These are phyloP conservation scores for Microstegium vimineum DNA, from an alignment of 176 grass and related monocot genomes.

Conservation along the genomic window DNA sequence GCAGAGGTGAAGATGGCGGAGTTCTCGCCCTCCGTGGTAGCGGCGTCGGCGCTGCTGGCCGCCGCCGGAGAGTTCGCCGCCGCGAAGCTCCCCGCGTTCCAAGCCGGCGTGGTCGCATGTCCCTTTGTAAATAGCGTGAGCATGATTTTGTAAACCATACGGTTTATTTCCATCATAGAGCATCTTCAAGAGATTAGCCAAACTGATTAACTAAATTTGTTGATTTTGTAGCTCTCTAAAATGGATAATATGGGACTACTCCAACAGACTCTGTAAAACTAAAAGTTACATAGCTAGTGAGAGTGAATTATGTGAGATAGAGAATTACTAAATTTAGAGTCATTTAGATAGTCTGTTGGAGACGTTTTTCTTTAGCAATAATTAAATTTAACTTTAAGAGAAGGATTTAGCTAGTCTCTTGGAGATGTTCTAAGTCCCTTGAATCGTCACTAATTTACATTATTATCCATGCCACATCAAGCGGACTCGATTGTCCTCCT, in stretches of 20 bases:
- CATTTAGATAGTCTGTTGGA: too few relatives aligned
- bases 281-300: too few relatives aligned
- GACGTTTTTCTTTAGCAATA: too few relatives aligned
- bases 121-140: constrained; percentile 94
- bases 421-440: not conserved
- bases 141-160: not conserved
- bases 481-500: not conserved
- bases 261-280: too few relatives aligned
- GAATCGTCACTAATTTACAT: constrained; percentile 6
- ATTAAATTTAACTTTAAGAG: too few relatives aligned
- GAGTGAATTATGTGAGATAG: too few relatives aligned
- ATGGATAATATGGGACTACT: too few relatives aligned
- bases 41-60: constrained; percentile 57
- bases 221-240: too few relatives aligned
- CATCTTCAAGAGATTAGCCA: too few relatives aligned
- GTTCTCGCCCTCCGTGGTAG: constrained; percentile 67
- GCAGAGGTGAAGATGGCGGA: constrained; percentile 79
- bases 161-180: not conserved
- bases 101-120: constrained; percentile 50
- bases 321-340: too few relatives aligned
- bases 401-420: too few relatives aligned
- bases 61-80: constrained; percentile 71
- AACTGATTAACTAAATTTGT: too few relatives aligned
- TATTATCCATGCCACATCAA: constrained; percentile 5
- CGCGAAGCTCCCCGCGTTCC: constrained; percentile 49